Conservation (phyloP, 176 grass and related monocot species). For the Eremochloa ophiuroides region DNA sequence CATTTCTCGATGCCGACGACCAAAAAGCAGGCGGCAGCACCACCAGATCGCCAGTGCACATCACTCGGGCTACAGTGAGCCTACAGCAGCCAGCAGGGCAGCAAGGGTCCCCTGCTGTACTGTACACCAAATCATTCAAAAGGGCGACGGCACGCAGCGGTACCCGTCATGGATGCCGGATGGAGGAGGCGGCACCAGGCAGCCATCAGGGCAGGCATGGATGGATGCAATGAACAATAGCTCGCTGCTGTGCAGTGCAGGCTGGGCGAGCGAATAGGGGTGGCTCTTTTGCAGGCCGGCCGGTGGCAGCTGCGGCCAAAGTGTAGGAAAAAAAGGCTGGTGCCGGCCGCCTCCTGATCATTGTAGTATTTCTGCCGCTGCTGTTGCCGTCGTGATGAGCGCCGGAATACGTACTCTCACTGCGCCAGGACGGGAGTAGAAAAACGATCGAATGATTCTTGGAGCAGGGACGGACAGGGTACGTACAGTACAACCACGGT, state of each 20-base stretch:
- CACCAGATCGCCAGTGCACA: neutral
- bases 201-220: neutral
- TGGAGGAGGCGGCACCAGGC: neutral
- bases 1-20: neutral
- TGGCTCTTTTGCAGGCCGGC: conserved; percentile 22
- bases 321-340: conserved; percentile 9
- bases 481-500: neutral
- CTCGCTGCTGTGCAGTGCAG: neutral
- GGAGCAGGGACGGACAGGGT: neutral
- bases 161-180: neutral
- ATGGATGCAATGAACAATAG: conserved; percentile 1
- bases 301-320: neutral
- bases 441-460: neutral
- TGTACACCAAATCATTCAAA: conserved; percentile 45
- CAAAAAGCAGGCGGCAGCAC: conserved; percentile 13
- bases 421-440: neutral
- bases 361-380: conserved; percentile 17
- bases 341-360: neutral
- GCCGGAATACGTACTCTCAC: neutral
- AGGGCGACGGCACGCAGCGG: neutral
- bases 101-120: neutral
- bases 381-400: neutral
- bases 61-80: neutral
- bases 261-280: conserved; percentile 9
- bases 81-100: neutral